Base-by-base conservation (phyloP, 2,329 filamentous ascomycete species). In the Conoideocrella luteorostrata region DNA sequence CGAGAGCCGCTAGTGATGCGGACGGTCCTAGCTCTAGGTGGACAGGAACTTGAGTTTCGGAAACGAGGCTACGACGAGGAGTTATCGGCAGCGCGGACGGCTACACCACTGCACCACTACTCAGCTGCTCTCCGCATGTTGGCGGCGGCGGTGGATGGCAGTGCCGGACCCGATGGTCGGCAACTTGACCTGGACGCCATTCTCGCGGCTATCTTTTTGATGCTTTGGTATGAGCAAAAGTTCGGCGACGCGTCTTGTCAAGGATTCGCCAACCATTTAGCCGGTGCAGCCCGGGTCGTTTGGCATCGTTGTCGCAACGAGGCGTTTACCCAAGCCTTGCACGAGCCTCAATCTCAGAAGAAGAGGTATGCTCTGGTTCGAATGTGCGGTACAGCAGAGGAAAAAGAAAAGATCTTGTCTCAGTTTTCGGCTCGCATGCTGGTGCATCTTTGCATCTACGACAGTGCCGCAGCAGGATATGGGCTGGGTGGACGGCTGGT, bases 171-270 rank as follows among this genome's bases (percentile, higher is more conserved):
- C 12, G 51, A 48, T 10, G 44, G 47, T 12, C 41, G 39, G 2
- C 46, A 53, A 4, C 45, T 56, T 4, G 56, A 64, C 22, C 48
- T 64, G 18, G 34, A 37, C 20, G 34, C 34, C 0, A 55, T 64
- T 20, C 53, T 54, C 12, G 58, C 62, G 2, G 54, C 56, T 1
- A 40, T 64, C 6, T 65, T 61, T 47, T 47, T 66, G 9, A 64
- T 66, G 60, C 53, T 66, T 2, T 34, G 61, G 3, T 66, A 65
- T 28, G 63, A 66, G 48, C 62, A 66, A 43, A 62, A 63, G 26
- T 63, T 59, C 28, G 62, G 62, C n/a, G 63, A 66, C 13, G 52
- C 54, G 15, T 37, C 34, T 13, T 60, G 61, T 17, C 52, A 48
- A 7, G 60, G 61, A 1, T 48, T 60, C 26, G 43, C 53, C 2